Evolutionary conservation across 768 basidiomycete genomes (phyloP), one percentile per base, ranked within the genome.

Genomic region (Auricularia auricula-judae): DNA sequence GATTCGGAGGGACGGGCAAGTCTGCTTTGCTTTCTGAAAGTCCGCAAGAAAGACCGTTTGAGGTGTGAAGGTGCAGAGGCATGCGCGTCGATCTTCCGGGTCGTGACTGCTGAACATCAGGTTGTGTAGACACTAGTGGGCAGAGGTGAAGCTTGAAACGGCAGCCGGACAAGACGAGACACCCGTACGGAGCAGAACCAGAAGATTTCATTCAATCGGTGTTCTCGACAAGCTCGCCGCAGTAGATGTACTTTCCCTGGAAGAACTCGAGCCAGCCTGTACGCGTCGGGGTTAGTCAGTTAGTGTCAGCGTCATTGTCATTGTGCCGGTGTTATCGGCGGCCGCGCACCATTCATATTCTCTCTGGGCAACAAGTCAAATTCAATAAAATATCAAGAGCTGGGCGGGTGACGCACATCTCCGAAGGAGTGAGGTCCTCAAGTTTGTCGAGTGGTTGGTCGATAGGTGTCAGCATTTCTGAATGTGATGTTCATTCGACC

Each of bases 191-290:
- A 42, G 39, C 39, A 42, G 12, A 4, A 14, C 39, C 39, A 29
- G 29, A 29, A 29, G 29, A 7, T 42, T 42, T 42, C 39, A 42
- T 42, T 59, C 10, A 59, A 23, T 59, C 56, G 8, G 23, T 59
- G 70, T 90, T 91, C 76, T 94, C 89, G 62, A 94, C 89, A 33
- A 98, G 81, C 70, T 84, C 87, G 53, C 94, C 94, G 71, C 92
- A 93, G 61, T 93, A 75, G 71, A 93, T 91, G 72, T 97, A 96
- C 73, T 96, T 97, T 81, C 85, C 87, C 47, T 86, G 82, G 76
- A 98, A 97, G 73, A 96, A 94, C 29, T 93, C 91, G 66, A 93
- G 88, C 94, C 94, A 98, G 29, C 91, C 89, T 90, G 70, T 60
- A 33, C 3, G 39, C 7, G 39, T 42, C 39, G 61, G 39, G n/a